Conservation (phyloP, 2,329 filamentous ascomycete genomes). For the Exophiala sp. region DNA sequence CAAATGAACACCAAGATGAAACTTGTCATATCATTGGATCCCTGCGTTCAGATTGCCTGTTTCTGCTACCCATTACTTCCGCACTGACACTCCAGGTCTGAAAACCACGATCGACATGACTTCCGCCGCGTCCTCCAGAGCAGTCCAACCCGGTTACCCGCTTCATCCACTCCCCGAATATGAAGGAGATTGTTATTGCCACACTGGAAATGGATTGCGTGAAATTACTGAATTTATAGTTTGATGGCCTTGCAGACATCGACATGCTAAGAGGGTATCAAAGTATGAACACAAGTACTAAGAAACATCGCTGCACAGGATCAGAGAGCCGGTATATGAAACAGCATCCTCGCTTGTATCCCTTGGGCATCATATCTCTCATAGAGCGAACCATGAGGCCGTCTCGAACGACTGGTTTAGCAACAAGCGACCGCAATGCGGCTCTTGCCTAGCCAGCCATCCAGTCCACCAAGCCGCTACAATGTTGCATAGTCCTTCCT, state of each 20-base stretch:
- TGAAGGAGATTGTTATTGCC: background rate
- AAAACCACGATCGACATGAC: background rate
- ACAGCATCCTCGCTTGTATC: background rate
- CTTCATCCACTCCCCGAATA: no score
- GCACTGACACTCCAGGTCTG: no score
- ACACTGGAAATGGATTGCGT: no score
- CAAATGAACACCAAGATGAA: conserved; percentile 16
- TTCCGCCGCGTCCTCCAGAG: no score
- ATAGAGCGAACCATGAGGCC: background rate
- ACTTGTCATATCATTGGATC: background rate
- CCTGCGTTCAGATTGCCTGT: no score
- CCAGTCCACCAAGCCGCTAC: no score
- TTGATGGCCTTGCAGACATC: no score
- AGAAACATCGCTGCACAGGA: background rate
- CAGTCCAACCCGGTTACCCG: no score
- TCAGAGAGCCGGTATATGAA: background rate
- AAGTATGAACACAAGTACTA: background rate
- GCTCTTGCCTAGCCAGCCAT: background rate
- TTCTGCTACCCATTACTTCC: background rate
- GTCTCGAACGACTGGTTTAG: background rate
- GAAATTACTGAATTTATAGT: no score
- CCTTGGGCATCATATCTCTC: background rate
- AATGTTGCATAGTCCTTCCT: no score
- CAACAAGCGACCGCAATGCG: background rate
- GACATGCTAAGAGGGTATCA: background rate